Conservation (phyloP, 768 basidiomycete species). For the Thelephora aurantiotincta region DNA sequence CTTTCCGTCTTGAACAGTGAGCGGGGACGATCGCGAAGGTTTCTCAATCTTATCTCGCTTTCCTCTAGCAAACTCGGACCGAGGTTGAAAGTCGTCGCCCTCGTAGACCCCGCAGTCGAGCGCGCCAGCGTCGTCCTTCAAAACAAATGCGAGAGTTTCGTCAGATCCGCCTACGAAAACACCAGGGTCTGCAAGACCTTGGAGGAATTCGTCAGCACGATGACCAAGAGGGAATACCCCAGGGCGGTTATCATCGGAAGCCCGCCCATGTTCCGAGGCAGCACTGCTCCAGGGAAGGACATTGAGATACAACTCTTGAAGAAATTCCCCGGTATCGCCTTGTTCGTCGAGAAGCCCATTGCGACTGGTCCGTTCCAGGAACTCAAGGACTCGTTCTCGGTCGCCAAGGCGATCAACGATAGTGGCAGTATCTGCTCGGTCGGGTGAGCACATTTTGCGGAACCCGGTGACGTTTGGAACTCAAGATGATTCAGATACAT, state of each 20-base stretch:
- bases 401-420: constrained; percentile 59
- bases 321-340: constrained; percentile 73
- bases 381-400: constrained; percentile 51
- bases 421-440: constrained; percentile 74
- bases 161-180: constrained; percentile 83
- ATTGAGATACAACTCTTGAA: constrained; percentile 81
- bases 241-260: constrained; percentile 81
- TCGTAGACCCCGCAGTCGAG: constrained; percentile 82
- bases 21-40: constrained; percentile 11
- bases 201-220: constrained; percentile 68
- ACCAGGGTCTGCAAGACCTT: constrained; percentile 77
- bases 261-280: constrained; percentile 89
- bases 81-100: constrained; percentile 88
- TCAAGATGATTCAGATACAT: constrained; percentile 49
- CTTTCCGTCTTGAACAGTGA: constrained; percentile 81
- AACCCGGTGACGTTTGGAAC: not conserved
- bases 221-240: constrained; percentile 50
- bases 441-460: constrained; percentile 37
- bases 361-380: constrained; percentile 65
- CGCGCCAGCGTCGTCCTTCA: constrained; percentile 70
- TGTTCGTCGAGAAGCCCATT: constrained; percentile 91
- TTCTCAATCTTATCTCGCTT: constrained; percentile 4
- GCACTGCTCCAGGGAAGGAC: constrained; percentile 59
- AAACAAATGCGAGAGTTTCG: constrained; percentile 88
- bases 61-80: constrained; percentile 74